Base-by-base conservation (phyloP, 768 basidiomycete genomes). In the Phylloporus sp. region DNA sequence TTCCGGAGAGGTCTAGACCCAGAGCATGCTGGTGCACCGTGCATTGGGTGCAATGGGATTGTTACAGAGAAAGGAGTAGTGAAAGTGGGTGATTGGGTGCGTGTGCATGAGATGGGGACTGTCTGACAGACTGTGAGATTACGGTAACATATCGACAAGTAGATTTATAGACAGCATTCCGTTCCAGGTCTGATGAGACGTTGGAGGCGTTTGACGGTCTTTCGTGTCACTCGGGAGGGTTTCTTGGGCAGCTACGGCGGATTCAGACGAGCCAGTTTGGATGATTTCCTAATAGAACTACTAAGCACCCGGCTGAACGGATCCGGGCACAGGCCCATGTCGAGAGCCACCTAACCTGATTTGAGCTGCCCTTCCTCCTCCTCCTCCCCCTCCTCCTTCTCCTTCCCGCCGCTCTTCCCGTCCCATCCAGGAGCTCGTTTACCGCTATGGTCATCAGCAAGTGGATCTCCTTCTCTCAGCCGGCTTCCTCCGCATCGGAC, bases 21-120 rank as follows among this genome's bases (percentile, higher is more conserved):
- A 0, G 58, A 48, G 18, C 54, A 69, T 2, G 71, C 71, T 49
- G 64, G 69, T 65, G 74, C 72, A 53, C 72, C 86, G 1, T 88
- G 83, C 56, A 70, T 90, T 28, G 86, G 86, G 4, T 77, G 77
- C 56, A 84, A 89, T 57, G 84, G 71, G 0, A 73, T 82, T 17
- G 72, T 80, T 10, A 61, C 61, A 6, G 74, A 64, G 3, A 61
- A 56, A 28, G 86, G 87, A 0, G 65, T 71, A 18, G 66, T 85
- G 21, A 69, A 58, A 7, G 82, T 88, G 21, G 85, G 84, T 9
- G 87, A 88, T 59, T 51, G 59, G 47, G 73, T 89, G 26, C 66
- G 66, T 50, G 74, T 82, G 41, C 71, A 63, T 49, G 70, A 74
- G 62, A 69, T 69, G 62, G 65, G 65, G 26, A 29, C 34, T n/a